Evolutionary conservation across 2,329 filamentous ascomycete genomes (phyloP), one percentile per base, ranked within the genome.

Genomic region (Cercospora sp.): DNA sequence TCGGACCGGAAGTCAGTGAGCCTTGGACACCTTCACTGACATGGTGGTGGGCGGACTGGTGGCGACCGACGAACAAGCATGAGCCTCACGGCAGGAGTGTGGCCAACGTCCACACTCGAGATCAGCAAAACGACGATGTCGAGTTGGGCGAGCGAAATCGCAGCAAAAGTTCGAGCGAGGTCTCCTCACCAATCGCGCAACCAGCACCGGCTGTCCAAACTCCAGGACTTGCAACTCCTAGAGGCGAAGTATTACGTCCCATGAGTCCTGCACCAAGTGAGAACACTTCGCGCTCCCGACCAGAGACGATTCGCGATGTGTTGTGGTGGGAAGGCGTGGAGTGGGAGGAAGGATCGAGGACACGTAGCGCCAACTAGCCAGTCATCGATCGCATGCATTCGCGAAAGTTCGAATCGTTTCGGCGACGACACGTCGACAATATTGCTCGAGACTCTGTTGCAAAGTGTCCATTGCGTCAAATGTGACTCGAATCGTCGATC

Each of bases 291-390:
- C 5, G 18, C n/a, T 51, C 61, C 6, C 26, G 37, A 24, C 43
- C 37, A n/a, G 43, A 53, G 61, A 43, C 43, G 3, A 24, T 53
- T 9, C 43, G 61, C 10, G 40, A 63, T 63, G 61, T 53, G 43
- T 32, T 53, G 40, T 63, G 61, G 61, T 63, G 61, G 43, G 61
- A 63, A 53, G 61, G 61, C 5, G 26, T 53, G 40, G 61, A 63
- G 6, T 34, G 18, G 24, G 28, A 53, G 7, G 61, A 53, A 63
- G 40, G 61, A 51, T 55, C 51, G 26, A 63, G 24, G 40, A 40
- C 61, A 63, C 43, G 43, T 53, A 30, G 61, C 61, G 21, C 16
- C 40, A 30, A 32, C 21, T 21, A 34, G 43, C 61, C 61, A 63
- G 61, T 63, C 61, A 63, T 63, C 18, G 18, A 24, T 5, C 32